phyloP scores from a whole-genome alignment of 1,284 basidiomycete genomes.

The Volvariella volvacea region DNA sequence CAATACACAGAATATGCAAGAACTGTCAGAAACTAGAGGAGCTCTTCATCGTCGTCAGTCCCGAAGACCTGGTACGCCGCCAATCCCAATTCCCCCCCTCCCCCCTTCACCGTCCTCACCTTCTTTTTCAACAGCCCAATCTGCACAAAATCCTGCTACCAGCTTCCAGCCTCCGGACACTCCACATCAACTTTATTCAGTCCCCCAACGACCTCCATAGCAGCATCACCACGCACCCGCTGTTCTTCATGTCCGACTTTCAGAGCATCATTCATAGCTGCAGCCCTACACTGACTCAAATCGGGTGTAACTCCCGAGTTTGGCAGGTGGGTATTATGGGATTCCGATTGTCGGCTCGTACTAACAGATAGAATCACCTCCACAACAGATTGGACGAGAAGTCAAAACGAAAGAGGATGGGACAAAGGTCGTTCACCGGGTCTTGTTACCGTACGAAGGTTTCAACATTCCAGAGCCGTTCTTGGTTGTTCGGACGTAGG shows the following conservation, averaged over 20 bases:
- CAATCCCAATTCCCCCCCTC: not conserved
- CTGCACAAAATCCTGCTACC: conserved; percentile 27
- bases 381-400: conserved; percentile 42
- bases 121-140: conserved; percentile 26
- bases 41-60: conserved; percentile 52
- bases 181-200: conserved; percentile 48
- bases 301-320: conserved; percentile 45
- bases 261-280: conserved; percentile 15
- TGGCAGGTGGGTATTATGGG: conserved; percentile 35
- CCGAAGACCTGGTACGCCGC: conserved; percentile 37
- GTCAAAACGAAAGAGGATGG: conserved; percentile 31
- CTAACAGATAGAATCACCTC: not conserved
- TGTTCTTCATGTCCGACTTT: no score
- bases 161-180: conserved; percentile 33
- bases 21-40: conserved; percentile 48
- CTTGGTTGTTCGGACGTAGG: conserved; percentile 52
- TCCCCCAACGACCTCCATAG: no score
- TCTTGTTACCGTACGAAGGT: conserved; percentile 48
- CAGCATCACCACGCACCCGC: no score
- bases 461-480: conserved; percentile 69
- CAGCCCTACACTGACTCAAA: conserved; percentile 33
- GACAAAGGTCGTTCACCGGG: conserved; percentile 26
- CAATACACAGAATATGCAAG: conserved; percentile 48
- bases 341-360: no score
- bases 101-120: conserved; percentile 2